phyloP scores from a whole-genome alignment of 805 yeast species.

The Spathaspora sp. region DNA sequence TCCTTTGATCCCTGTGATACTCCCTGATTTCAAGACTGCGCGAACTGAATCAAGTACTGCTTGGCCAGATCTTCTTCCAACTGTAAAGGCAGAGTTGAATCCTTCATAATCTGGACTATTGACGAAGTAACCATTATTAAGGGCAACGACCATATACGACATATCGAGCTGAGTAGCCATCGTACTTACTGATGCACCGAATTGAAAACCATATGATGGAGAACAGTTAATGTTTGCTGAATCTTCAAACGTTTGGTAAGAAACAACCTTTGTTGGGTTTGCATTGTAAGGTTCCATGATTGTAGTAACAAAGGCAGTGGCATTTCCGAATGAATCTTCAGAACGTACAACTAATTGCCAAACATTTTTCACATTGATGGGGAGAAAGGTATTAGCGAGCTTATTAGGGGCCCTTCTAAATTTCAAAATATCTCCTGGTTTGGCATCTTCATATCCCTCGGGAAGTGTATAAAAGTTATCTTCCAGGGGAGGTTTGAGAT shows the following conservation, averaged over 20 bases:
- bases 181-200: conserved; percentile 11
- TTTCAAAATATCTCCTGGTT: conserved; percentile 22
- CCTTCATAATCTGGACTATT: conserved; percentile 35
- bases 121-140: conserved; percentile 29
- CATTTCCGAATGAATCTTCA: conserved; percentile 21
- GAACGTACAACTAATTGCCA: conserved; percentile 22
- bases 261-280: conserved; percentile 20
- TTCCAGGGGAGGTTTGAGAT: conserved; percentile 9
- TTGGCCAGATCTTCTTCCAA: conserved; percentile 28
- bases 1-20: conserved; percentile 15
- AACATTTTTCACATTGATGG: conserved; percentile 16
- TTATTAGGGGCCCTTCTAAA: conserved; percentile 16
- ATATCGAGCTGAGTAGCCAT: conserved; percentile 14
- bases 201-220: conserved; percentile 20
- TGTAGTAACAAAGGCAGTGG: conserved; percentile 23
- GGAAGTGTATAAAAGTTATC: conserved; percentile 25
- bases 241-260: conserved; percentile 28
- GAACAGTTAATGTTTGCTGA: conserved; percentile 23
- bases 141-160: conserved; percentile 15
- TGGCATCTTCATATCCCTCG: conserved; percentile 14
- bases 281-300: conserved; percentile 27
- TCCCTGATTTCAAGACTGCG: conserved; percentile 17
- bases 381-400: conserved; percentile 14
- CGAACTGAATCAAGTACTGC: conserved; percentile 27
- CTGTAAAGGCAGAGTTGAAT: conserved; percentile 26